Conservation (phyloP, 306 rosid species). For the Oemleria cerasiformis region DNA sequence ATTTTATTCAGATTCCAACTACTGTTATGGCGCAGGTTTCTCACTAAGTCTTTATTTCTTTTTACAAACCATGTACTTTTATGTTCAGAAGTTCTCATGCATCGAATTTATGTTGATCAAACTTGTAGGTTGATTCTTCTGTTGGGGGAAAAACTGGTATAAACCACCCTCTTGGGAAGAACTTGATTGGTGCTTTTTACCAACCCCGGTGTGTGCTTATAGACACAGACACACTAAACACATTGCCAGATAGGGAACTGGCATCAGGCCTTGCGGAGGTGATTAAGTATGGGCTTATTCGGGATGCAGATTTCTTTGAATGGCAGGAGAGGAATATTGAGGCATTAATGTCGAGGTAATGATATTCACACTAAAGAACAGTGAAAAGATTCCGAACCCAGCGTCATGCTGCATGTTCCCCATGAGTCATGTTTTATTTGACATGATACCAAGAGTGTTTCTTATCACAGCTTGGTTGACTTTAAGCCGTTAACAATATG, state of each 20-base stretch:
- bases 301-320: conserved; percentile 88
- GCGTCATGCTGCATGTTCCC: conserved; percentile 2
- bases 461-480: background rate
- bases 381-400: background rate
- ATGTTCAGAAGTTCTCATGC: conserved; percentile 6
- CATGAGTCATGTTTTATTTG: conserved; percentile 14
- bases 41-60: background rate
- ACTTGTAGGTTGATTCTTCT: conserved; percentile 87
- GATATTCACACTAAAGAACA: background rate
- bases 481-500: background rate
- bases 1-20: conserved; percentile 94
- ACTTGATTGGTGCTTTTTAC: conserved; percentile 90
- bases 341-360: conserved; percentile 72
- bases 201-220: conserved; percentile 92
- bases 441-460: conserved; percentile 3
- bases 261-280: conserved; percentile 96
- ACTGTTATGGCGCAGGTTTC: conserved; percentile 95
- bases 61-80: background rate
- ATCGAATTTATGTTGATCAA: background rate
- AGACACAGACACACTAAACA: conserved; percentile 76
- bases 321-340: conserved; percentile 94
- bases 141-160: conserved; percentile 98
- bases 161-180: conserved; percentile 92
- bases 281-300: conserved; percentile 84
- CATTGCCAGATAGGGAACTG: conserved; percentile 83